Percentiles rank a stretch among this genome's conserved stretches.
These are phyloP conservation scores for Pseudopithomyces maydicus DNA, from an alignment of 2,329 filamentous ascomycete species.

Conservation along the genomic window DNA sequence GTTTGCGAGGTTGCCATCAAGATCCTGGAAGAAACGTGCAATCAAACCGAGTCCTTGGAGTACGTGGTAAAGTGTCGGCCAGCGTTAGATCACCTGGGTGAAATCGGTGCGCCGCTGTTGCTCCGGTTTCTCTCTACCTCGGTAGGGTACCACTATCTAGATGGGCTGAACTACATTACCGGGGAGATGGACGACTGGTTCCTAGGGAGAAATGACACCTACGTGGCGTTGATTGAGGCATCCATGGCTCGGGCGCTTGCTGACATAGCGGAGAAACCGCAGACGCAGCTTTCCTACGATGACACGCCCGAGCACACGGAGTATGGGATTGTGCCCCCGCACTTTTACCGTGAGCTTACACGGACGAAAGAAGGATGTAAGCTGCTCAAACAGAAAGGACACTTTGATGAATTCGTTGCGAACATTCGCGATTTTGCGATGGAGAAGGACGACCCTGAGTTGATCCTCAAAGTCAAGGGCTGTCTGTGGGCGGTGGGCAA, in stretches of 20 bases:
- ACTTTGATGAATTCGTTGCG: constrained; percentile 90
- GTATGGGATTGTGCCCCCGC: constrained; percentile 77
- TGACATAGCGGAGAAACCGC: constrained; percentile 61
- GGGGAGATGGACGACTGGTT: constrained; percentile 99
- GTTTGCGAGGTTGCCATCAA: constrained; percentile 96
- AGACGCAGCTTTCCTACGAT: constrained; percentile 49
- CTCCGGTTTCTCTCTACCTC: constrained; percentile 93
- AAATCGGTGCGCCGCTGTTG: constrained; percentile 92
- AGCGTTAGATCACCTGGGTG: constrained; percentile 90
- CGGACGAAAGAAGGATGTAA: constrained; percentile 91
- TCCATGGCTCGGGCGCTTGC: constrained; percentile 85
- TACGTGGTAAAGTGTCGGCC: constrained; percentile 97
- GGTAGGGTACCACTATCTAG: constrained; percentile 95
- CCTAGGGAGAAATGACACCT: constrained; percentile 92
- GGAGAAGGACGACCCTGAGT: constrained; percentile 82
- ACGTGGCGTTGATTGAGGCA: constrained; percentile 93
- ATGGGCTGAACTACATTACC: constrained; percentile 96
- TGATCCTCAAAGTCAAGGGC: constrained; percentile 91
- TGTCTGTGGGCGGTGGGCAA: constrained; percentile 98
- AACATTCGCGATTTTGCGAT: constrained; percentile 88
- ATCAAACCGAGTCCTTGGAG: constrained; percentile 86
- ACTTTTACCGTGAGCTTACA: constrained; percentile 95
- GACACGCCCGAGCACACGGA: constrained; percentile 55
- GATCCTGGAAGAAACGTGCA: constrained; percentile 96
- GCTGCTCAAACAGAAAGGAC: constrained; percentile 87